phyloP scores from a whole-genome alignment of 768 basidiomycete species.

The Suillus bovinus region DNA sequence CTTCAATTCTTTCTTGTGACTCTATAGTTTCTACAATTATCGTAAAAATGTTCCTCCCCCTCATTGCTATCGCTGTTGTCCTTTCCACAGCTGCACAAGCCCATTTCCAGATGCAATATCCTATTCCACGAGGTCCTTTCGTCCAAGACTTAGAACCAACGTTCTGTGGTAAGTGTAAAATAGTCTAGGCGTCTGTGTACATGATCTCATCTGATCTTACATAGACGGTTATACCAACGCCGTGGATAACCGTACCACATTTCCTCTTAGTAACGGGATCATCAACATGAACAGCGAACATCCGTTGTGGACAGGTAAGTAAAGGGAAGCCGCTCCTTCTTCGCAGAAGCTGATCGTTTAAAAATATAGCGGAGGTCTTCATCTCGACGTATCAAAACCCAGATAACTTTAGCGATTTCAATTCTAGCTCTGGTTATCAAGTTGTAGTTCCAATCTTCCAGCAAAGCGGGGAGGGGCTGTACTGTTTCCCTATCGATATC shows the following conservation, averaged over 20 bases:
- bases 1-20: neutral
- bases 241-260: slow-evolving; percentile 58
- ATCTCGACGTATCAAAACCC: slow-evolving; percentile 59
- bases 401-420: slow-evolving; percentile 65
- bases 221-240: slow-evolving; percentile 64
- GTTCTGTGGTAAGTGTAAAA: slow-evolving; percentile 61
- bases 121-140: slow-evolving; percentile 70
- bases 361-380: slow-evolving; percentile 47
- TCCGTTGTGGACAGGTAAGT: slow-evolving; percentile 56
- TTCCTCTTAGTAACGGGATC: slow-evolving; percentile 66
- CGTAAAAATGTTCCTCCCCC: slow-evolving; percentile 35
- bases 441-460: slow-evolving; percentile 49
- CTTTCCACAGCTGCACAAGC: slow-evolving; percentile 51
- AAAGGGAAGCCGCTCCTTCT: slow-evolving; percentile 5
- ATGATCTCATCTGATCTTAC: slow-evolving; percentile 1
- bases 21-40: neutral
- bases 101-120: slow-evolving; percentile 83
- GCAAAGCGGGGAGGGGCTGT: slow-evolving; percentile 54
- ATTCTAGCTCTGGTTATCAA: slow-evolving; percentile 36
- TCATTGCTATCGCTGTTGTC: slow-evolving; percentile 37
- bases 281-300: slow-evolving; percentile 69
- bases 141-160: slow-evolving; percentile 53
- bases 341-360: slow-evolving; percentile 1
- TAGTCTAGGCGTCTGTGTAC: neutral
- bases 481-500: slow-evolving; percentile 71